Percentiles rank a stretch among this genome's conserved stretches.
Conservation (phyloP, 345 rosid species). For the Pistacia vera region DNA sequence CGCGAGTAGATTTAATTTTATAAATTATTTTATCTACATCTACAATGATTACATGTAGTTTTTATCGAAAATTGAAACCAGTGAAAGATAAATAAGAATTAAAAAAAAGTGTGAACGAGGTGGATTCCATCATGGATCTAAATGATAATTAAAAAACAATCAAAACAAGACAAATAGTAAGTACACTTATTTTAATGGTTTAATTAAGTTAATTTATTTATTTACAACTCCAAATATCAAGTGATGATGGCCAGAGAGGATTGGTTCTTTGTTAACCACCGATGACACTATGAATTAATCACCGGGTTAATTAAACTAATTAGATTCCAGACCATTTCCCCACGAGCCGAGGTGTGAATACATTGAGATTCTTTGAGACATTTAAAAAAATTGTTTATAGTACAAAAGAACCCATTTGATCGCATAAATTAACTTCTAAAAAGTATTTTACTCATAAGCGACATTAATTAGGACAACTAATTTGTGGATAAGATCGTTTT, state of each 20-base stretch:
- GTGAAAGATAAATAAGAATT: not conserved
- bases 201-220: not conserved
- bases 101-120: conserved; percentile 12
- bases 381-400: not conserved
- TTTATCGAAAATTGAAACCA: no score
- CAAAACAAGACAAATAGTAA: not conserved
- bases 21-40: no score
- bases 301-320: not conserved
- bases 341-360: not conserved
- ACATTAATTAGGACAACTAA: no score
- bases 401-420: no score
- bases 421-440: no score
- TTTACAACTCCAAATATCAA: not conserved
- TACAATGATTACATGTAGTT: no score
- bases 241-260: not conserved
- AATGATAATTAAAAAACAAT: not conserved
- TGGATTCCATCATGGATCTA: conserved; percentile 5
- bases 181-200: not conserved
- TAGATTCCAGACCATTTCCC: not conserved
- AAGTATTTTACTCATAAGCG: no score
- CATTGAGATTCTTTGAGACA: not conserved
- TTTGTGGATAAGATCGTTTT: no score
- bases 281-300: not conserved
- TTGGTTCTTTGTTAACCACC: not conserved
- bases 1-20: no score